Base-by-base conservation (phyloP, 2,329 filamentous ascomycete genomes). In the Seiridium unicorne region DNA sequence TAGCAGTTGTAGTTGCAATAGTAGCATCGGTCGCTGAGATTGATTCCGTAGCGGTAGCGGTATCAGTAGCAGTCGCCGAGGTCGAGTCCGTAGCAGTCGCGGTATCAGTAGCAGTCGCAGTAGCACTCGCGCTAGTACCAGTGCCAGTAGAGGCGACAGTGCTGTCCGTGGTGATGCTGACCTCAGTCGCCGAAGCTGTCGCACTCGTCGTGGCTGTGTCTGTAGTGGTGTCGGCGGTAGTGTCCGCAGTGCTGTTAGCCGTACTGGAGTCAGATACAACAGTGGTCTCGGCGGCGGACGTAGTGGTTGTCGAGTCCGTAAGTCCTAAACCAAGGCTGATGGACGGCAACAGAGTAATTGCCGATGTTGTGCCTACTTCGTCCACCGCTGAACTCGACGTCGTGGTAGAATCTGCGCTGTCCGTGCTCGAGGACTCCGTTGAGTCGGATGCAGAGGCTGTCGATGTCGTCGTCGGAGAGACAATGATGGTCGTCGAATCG, bases 391-490 rank as follows among this genome's bases (percentile, higher is more conserved):
- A 8, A 13, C 38, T 42, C 38, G 38, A 42, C 7, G 7, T 13
- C 7, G 7, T 42, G 38, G 38, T 42, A 13, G 38, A 42, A 42
- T 7, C 38, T 42, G 38, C 26, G 11, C 32, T 55, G 34, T 36
- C 49, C 31, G 10, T 31, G 18, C n/a, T 34, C 3, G 32, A 8
- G 5, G 54, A 13, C 13, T 44, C 18, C 35, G 55, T 51, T 5
- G 55, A 49, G 4, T 38, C 38, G n/a, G 55, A 55, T 7, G 51
- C n/a, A 9, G 38, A 55, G 31, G 51, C 13, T 42, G 48, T 31
- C 8, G 53, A 42, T 18, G 51, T 47, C 4, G 42, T 36, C 6
- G 64, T 60, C n/a, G 69, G 64, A 44, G 68, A 36, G 44, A 59
- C 61, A 44, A 66, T 62, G 44, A 68, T 38, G 61, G 36, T 36